Conservation (phyloP, 1,284 basidiomycete species). For the Cryptococcus sp. region DNA sequence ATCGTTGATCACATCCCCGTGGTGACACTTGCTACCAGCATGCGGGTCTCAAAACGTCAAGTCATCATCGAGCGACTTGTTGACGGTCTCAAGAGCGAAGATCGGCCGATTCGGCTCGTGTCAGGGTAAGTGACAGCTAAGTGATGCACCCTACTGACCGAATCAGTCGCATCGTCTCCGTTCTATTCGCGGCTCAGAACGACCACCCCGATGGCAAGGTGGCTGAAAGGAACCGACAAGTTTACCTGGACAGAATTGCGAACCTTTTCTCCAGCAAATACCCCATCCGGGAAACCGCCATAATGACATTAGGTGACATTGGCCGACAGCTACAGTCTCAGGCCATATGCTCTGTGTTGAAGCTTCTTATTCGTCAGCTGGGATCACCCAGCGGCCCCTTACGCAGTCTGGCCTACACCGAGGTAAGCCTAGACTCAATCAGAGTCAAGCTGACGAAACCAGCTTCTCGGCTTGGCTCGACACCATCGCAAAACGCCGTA, state of each 20-base stretch:
- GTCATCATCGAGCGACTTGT: slow-evolving; percentile 14
- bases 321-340: slow-evolving; percentile 59
- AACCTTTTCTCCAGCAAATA: not conserved
- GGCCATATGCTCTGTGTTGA: slow-evolving; percentile 64
- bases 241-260: slow-evolving; percentile 1
- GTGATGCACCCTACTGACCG: not conserved
- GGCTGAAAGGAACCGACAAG: slow-evolving; percentile 12
- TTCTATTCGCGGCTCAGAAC: slow-evolving; percentile 15
- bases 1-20: slow-evolving; percentile 18
- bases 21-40: not conserved
- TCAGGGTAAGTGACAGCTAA: slow-evolving; percentile 22
- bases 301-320: slow-evolving; percentile 33
- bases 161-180: slow-evolving; percentile 21
- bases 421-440: slow-evolving; percentile 56
- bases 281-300: slow-evolving; percentile 26
- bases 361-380: slow-evolving; percentile 68
- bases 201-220: slow-evolving; percentile 11
- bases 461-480: slow-evolving; percentile 59
- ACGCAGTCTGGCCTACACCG: slow-evolving; percentile 67
- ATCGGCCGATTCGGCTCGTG: slow-evolving; percentile 23
- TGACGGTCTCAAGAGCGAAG: slow-evolving; percentile 11
- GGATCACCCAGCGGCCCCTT: slow-evolving; percentile 67
- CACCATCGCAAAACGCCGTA: slow-evolving; percentile 67
- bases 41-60: slow-evolving; percentile 8
- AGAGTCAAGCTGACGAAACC: slow-evolving; percentile 5